These are phyloP conservation scores for Hypoxylon fragiforme DNA, from an alignment of 495 filamentous ascomycete genomes.

Conservation along the genomic window DNA sequence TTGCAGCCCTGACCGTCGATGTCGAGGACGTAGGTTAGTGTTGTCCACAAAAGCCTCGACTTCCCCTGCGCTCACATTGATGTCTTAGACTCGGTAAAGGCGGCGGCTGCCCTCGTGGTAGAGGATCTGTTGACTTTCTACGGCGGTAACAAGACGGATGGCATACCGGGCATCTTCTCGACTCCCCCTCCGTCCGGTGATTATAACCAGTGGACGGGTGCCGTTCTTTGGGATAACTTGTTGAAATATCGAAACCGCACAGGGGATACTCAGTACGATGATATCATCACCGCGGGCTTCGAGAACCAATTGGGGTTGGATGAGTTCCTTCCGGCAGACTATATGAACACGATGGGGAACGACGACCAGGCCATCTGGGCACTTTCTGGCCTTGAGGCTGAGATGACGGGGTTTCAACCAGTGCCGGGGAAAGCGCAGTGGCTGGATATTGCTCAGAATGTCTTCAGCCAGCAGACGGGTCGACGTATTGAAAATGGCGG, in stretches of 20 bases:
- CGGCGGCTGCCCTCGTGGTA: slow-evolving; percentile 58
- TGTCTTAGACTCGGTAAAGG: slow-evolving; percentile 55
- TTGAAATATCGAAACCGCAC: slow-evolving; percentile 76
- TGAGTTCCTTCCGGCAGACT: slow-evolving; percentile 68
- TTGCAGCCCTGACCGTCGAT: slow-evolving; percentile 29
- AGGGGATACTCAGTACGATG: slow-evolving; percentile 66
- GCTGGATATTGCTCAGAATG: slow-evolving; percentile 70
- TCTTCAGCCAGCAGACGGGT: slow-evolving; percentile 63
- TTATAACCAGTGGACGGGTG: slow-evolving; percentile 60
- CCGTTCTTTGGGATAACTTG: slow-evolving; percentile 65
- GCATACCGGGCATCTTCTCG: slow-evolving; percentile 57
- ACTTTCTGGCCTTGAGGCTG: slow-evolving; percentile 66
- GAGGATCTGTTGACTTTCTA: slow-evolving; percentile 62
- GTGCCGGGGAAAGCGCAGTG: slow-evolving; percentile 57
- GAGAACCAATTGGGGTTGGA: slow-evolving; percentile 59
- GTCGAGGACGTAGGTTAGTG: slow-evolving; percentile 32
- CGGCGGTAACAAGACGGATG: slow-evolving; percentile 52
- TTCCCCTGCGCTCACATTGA: background rate
- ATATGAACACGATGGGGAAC: slow-evolving; percentile 69
- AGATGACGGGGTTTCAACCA: slow-evolving; percentile 65
- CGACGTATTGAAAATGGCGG: slow-evolving; percentile 63
- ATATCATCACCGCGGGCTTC: slow-evolving; percentile 58
- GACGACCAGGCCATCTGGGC: slow-evolving; percentile 77
- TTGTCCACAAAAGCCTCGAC: background rate
- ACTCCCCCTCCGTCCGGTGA: slow-evolving; percentile 30